Evolutionary conservation across 83 land plant genomes (phyloP).

Genomic region (Picea abies): DNA sequence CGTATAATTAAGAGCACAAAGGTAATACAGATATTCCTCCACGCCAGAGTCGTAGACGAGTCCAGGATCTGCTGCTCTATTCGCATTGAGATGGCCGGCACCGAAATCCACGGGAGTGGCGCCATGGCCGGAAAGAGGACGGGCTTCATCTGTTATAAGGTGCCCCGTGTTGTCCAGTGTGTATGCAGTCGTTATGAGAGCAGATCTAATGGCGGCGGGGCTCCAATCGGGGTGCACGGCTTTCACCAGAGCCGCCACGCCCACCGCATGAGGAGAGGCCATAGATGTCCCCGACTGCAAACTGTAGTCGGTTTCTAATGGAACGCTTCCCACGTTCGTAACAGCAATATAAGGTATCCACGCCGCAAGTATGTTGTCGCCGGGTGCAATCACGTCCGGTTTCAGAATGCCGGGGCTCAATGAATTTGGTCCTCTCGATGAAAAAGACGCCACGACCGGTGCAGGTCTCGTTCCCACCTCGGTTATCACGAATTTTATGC

Average conservation of each 20-base stretch:
- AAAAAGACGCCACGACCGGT: background rate
- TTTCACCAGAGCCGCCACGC: background rate
- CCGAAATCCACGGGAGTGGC: slow-evolving; percentile 3
- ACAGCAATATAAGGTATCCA: background rate
- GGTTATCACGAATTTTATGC: background rate
- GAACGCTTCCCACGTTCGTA: background rate
- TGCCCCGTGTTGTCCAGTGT: background rate
- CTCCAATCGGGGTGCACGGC: background rate
- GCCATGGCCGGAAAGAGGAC: background rate
- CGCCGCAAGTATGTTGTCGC: background rate
- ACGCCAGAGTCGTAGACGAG: background rate
- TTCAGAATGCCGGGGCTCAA: background rate
- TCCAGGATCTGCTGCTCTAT: slow-evolving; percentile 7
- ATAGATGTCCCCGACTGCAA: background rate
- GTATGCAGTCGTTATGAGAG: background rate
- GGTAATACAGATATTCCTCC: background rate
- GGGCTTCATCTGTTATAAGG: background rate
- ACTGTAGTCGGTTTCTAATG: background rate
- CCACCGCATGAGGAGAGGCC: background rate
- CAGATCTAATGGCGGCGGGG: slow-evolving; percentile 11
- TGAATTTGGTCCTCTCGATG: background rate
- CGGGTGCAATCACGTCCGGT: slow-evolving; percentile 8
- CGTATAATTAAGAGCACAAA: background rate
- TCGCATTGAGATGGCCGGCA: slow-evolving; percentile 3
- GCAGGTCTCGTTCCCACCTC: background rate